Percentiles rank a stretch among this genome's conserved stretches.
These are phyloP conservation scores for Curvularia sp. DNA, from an alignment of 2,329 filamentous ascomycete species.

Conservation along the genomic window DNA sequence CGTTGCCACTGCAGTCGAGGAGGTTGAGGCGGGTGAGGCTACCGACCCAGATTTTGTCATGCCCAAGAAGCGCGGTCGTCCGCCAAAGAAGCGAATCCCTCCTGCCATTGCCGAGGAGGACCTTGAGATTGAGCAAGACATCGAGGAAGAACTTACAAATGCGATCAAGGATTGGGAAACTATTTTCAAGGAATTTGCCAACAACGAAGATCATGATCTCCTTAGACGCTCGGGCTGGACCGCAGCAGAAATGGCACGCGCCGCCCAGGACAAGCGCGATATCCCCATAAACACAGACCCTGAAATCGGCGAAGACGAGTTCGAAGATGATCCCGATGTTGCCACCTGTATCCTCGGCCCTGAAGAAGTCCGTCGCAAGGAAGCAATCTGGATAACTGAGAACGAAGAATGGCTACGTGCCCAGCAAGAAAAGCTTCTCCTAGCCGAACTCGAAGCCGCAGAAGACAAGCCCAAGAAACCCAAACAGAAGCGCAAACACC, in stretches of 20 bases:
- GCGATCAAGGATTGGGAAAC: conserved; percentile 43
- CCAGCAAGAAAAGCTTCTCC: conserved; percentile 83
- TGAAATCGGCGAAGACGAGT: conserved; percentile 80
- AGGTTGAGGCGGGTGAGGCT: conserved; percentile 24
- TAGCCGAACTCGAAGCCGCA: conserved; percentile 69
- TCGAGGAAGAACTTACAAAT: conserved; percentile 55
- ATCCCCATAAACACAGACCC: conserved; percentile 44
- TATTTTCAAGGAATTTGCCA: conserved; percentile 40
- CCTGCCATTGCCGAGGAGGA: conserved; percentile 54
- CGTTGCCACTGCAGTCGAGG: conserved; percentile 31
- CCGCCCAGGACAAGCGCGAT: conserved; percentile 36
- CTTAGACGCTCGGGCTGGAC: conserved; percentile 37
- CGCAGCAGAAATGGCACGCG: conserved; percentile 40
- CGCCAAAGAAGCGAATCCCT: conserved; percentile 42
- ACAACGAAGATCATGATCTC: conserved; percentile 41
- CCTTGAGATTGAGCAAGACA: conserved; percentile 55
- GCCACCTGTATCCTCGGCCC: conserved; percentile 76
- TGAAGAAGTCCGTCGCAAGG: conserved; percentile 80
- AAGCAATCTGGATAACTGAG: conserved; percentile 91
- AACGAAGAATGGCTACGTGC: conserved; percentile 93
- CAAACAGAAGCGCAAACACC: conserved; percentile 53
- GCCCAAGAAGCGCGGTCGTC: conserved; percentile 50
- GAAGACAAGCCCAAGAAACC: conserved; percentile 59
- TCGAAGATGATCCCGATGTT: conserved; percentile 89
- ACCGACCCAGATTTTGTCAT: conserved; percentile 31